Evolutionary conservation across 306 rosid genomes (phyloP), one percentile per base, ranked within the genome.

Genomic region (Gleditsia sinensis): DNA sequence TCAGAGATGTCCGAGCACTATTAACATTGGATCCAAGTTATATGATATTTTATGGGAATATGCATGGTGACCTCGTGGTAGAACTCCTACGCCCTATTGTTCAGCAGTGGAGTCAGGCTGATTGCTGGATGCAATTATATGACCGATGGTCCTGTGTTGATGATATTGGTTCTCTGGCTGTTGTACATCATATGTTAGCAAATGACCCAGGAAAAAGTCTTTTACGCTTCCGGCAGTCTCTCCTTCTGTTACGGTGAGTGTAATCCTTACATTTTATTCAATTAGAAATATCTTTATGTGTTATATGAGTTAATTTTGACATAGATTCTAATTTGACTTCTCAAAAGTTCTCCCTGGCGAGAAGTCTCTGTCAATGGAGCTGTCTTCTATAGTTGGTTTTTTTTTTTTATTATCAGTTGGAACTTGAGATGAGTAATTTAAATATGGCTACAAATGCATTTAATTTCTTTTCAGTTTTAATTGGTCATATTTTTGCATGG

Each of bases 111-210:
- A 79, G 86, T 75, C 98, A 85, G 82, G 98, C 96, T 71, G 98
- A 92, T 87, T 92, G 98, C 78, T 92, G 98, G 98, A 90, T 92
- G 92, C 91, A 90, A 55, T 86, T 92, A 51, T 87, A 90, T 78
- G 94, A 92, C 25, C 82, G 91, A 54, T 92, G 98, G 98, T 92
- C 98, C 72, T 88, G 86, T 81, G 96, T 92, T 46, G 98, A 92
- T 75, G 98, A 90, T 72, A 85, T 92, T 61, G 98, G 98, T 80
- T 92, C 98, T 28, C 78, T 92, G 60, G 92, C 98, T 81, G 92
- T 92, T 54, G 96, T 92, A 30, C 96, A 92, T 69, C 96, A 90
- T 49, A 92, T 92, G 98, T 75, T 92, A 62, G 82, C 86, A 73
- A 92, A 90, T 75, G 94, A 92, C 66, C 98, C 98, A 0, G 92